These are phyloP conservation scores for Entophlyctis luteolus DNA, from an alignment of 192 early-diverging fungal species.

Conservation along the genomic window DNA sequence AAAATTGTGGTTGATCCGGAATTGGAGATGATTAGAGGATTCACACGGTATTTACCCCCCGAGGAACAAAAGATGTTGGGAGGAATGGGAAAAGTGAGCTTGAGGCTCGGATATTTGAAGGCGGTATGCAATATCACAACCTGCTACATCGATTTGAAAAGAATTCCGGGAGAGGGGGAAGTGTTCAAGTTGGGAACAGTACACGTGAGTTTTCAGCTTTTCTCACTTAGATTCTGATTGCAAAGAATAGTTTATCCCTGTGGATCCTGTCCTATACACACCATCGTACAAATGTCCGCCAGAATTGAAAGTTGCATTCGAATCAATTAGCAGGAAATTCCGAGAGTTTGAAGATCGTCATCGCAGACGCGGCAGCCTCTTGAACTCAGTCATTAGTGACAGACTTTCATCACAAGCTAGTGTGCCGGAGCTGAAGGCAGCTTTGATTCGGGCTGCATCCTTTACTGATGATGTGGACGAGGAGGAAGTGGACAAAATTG, in stretches of 20 bases:
- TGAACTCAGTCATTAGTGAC: constrained; percentile 15
- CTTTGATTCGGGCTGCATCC: not conserved
- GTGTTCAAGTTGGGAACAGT: constrained; percentile 24
- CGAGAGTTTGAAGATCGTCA: constrained; percentile 29
- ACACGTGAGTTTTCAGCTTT: constrained; percentile 19
- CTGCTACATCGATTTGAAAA: constrained; percentile 29
- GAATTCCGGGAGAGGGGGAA: constrained; percentile 28
- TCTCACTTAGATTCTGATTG: not conserved
- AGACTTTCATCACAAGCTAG: constrained; percentile 6
- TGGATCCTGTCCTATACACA: constrained; percentile 16
- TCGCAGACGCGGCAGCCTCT: constrained; percentile 12
- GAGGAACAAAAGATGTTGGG: constrained; percentile 27
- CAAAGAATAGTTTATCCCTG: constrained; percentile 23
- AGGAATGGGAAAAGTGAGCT: constrained; percentile 20
- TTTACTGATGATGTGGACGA: not conserved
- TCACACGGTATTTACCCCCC: constrained; percentile 22
- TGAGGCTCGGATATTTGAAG: constrained; percentile 27
- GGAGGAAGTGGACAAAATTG: not conserved
- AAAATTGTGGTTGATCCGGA: constrained; percentile 17
- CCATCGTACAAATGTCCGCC: constrained; percentile 18
- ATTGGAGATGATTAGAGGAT: constrained; percentile 26
- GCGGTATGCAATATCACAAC: constrained; percentile 21
- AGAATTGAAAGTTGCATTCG: constrained; percentile 17
- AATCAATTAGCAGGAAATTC: constrained; percentile 2
- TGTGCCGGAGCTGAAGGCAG: constrained; percentile 16